phyloP scores from a whole-genome alignment of 148 eudicot genomes.

The Rhododendron molle region DNA sequence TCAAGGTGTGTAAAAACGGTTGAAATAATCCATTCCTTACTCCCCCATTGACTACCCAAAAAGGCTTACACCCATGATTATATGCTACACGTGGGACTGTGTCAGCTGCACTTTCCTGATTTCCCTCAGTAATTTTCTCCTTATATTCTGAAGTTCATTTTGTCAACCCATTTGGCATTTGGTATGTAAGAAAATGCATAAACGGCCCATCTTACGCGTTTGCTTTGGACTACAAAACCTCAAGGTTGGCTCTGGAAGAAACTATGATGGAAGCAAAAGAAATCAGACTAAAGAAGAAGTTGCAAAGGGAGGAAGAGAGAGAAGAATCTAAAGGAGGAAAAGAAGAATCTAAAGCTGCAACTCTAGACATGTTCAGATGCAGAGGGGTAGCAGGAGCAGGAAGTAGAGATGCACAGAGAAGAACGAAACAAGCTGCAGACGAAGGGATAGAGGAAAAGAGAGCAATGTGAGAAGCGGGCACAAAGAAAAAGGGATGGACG shows the following conservation, averaged over 20 bases:
- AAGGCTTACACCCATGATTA: background rate
- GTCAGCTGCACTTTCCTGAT: background rate
- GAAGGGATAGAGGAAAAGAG: background rate
- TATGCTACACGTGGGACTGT: background rate
- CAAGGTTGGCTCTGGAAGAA: background rate
- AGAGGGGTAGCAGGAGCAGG: background rate
- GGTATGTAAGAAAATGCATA: no score
- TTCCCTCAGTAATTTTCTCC: background rate
- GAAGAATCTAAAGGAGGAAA: background rate
- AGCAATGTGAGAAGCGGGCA: background rate
- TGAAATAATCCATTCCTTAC: background rate
- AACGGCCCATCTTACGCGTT: no score
- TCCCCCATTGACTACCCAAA: background rate
- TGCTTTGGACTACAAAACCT: background rate
- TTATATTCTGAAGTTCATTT: no score
- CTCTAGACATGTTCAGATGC: background rate
- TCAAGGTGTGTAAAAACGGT: background rate
- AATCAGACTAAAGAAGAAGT: background rate
- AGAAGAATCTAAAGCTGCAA: background rate
- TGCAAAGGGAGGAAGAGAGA: background rate
- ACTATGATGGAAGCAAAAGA: background rate
- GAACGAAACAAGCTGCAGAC: background rate
- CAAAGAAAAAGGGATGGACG: background rate
- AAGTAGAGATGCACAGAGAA: background rate
- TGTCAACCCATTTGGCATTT: no score